Evolutionary conservation across 345 rosid genomes (phyloP), one percentile per base, ranked within the genome.

Genomic region (Citrus sinensis): DNA sequence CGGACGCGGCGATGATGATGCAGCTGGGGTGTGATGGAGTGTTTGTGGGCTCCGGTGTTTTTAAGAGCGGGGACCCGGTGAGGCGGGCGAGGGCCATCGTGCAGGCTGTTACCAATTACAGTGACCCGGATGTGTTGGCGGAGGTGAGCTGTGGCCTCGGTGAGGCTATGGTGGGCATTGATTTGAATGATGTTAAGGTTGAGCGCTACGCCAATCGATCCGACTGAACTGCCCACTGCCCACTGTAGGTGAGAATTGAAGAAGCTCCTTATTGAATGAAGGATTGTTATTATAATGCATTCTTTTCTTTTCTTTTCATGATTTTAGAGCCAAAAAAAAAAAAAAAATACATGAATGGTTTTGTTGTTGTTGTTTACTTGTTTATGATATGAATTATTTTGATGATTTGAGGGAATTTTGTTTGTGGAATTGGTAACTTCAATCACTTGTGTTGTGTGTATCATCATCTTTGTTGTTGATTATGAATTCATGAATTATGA

Each of bases 1-100:
- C 85, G 5, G 87, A 85, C 49, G 87, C 87, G 4, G 85, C 87
- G 67, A 25, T 85, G 72, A 85, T 82, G 87, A 85, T 85, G 87
- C 83, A 85, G 78, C 55, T 85, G 29, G 85, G 85, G 0, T 82
- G 83, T 16, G 87, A 82, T 19, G 87, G 85, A 13, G 83, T 82
- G 27, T 85, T 85, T 37, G 87, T 85, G 19, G 82, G 85, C 3
- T 85, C 85, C 4, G 87, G 87, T 3, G 83, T 85, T 37, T 85
- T 85, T 74, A 82, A 85, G 82, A 85, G 85, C 63, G 85, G 82
- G 0, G 87, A 85, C 75, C 85, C 85, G 0, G 87, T 76, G 37
- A 80, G 74, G 77, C 55, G 87, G 58, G 87, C 87, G 0, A 72
- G 78, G 16, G 85, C 85, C 2, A 85, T 85, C 16, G 87, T 85